These are phyloP conservation scores for Gossypium schwendimanii DNA, from an alignment of 441 rosid genomes.

Conservation along the genomic window DNA sequence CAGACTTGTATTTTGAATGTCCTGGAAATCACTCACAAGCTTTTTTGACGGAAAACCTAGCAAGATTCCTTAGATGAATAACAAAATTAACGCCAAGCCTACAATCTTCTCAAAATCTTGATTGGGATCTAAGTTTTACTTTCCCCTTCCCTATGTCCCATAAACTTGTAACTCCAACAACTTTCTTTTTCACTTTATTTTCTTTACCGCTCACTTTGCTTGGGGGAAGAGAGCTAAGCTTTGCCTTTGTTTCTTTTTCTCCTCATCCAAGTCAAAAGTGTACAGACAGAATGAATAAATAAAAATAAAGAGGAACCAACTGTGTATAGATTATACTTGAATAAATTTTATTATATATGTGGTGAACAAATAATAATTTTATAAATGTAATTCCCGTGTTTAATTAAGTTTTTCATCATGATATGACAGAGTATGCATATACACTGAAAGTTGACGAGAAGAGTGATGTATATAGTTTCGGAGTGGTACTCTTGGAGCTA, in stretches of 20 bases:
- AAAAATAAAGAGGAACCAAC: background rate
- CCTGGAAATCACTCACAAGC: slow-evolving; percentile 20
- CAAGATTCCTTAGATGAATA: slow-evolving; percentile 4
- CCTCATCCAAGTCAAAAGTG: background rate
- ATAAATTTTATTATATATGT: background rate
- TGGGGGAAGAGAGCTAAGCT: background rate
- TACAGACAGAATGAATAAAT: background rate
- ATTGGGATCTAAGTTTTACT: slow-evolving; percentile 24
- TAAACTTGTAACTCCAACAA: slow-evolving; percentile 2
- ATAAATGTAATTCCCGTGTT: background rate
- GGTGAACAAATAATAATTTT: background rate
- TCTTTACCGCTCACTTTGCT: background rate
- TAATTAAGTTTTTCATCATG: background rate
- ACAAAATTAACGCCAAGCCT: slow-evolving; percentile 3
- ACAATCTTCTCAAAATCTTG: slow-evolving; percentile 13
- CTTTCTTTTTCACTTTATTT: background rate
- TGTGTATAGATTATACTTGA: too few relatives aligned
- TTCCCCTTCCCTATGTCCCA: background rate
- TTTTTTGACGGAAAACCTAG: slow-evolving; percentile 22
- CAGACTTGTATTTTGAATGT: background rate
- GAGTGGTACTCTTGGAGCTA: slow-evolving; percentile 70
- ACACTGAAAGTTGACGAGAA: slow-evolving; percentile 77
- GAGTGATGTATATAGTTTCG: slow-evolving; percentile 88
- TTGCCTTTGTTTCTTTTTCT: background rate
- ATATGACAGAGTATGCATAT: slow-evolving; percentile 61